Evolutionary conservation across 352 stramenopile species (phyloP), one percentile per base, ranked within the genome.

Genomic region (Globisporangium yorkense): DNA sequence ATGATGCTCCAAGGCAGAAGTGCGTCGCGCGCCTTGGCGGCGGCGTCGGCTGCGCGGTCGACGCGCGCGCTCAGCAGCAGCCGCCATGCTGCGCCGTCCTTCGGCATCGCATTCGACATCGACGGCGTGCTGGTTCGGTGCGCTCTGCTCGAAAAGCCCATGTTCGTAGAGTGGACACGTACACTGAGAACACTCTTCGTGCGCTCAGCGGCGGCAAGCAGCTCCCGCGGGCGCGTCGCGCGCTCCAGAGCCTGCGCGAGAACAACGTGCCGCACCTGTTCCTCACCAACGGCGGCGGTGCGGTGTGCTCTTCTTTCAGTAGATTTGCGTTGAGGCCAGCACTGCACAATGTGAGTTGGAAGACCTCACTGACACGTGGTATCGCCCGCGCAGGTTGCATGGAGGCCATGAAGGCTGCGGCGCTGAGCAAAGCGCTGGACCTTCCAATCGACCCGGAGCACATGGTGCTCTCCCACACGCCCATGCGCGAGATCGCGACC

Each of bases 51-150:
- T 12, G 4, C n/a, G 2, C 37, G 37, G 8, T 43, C 39, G 2
- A 20, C 33, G 13, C 59, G 43, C 15, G 15, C 27, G 31, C 2
- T 29, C 37, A 49, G 21, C 33, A 49, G 21, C 33, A 59, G 59
- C 18, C 20, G 18, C 35, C 13, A 4, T 1, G 49, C 37, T 33
- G 13, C 48, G 44, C 66, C 70, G 8, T 75, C 76, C 27, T 92
- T 94, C 43, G 86, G 84, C 41, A 86, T 96, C 43, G 89, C 87
- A 6, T 97, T 97, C 61, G 89, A 97, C 62, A 97, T 97, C 44
- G 89, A 97, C 46, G 89, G 89, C 56, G 89, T 97, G 13, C 72
- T 97, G 43, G 88, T 97, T 51, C 80, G 89, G 84, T 91, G 39
- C 20, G 59, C 44, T 12, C 16, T 54, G 29, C 15, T 21, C 2